Conservation (phyloP, 2,329 filamentous ascomycete species). For the Fusarium pininemorale region DNA sequence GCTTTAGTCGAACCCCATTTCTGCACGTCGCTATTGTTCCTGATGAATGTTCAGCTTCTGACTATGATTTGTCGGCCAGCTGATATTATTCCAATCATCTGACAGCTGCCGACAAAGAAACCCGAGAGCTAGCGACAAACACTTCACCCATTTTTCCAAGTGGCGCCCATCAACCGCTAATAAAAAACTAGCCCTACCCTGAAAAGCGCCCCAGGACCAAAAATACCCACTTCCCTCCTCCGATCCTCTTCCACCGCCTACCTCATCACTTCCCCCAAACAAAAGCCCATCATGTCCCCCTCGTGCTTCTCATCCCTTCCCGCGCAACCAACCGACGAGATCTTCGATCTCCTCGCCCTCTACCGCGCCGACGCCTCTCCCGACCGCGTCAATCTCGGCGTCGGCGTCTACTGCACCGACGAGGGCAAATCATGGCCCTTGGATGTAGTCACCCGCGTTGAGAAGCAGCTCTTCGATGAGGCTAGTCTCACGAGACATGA, state of each 20-base stretch:
- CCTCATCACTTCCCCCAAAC: background rate
- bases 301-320: slow-evolving; percentile 16
- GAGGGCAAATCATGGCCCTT: slow-evolving; percentile 38
- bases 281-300: background rate
- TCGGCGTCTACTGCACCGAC: slow-evolving; percentile 37
- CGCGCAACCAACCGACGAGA: slow-evolving; percentile 21
- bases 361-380: slow-evolving; percentile 28
- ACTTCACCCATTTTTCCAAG: background rate
- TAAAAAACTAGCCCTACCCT: slow-evolving; percentile 18
- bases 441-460: slow-evolving; percentile 28
- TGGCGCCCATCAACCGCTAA: background rate
- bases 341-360: slow-evolving; percentile 20
- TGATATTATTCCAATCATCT: background rate
- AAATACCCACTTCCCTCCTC: slow-evolving; percentile 27
- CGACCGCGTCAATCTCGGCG: slow-evolving; percentile 36
- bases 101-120: background rate
- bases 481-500: slow-evolving; percentile 28
- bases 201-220: background rate
- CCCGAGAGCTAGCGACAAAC: background rate
- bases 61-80: background rate
- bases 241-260: slow-evolving; percentile 16
- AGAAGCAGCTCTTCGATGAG: slow-evolving; percentile 28
- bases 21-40: background rate
- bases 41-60: accelerated
- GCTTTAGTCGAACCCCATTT: accelerated